Conservation (phyloP, 306 rosid genomes). For the cucumber (Cucumis sativus) region Cucumber_9930_V3 NC_026657.2:170001-170500, state of each 20-base stretch:
- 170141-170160: constrained; percentile 49
- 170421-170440: constrained; percentile 42
- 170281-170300: constrained; percentile 46
- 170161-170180: constrained; percentile 64
- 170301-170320: constrained; percentile 66
- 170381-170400: constrained; percentile 57
- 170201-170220: constrained; percentile 49
- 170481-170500: constrained; percentile 55
- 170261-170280: constrained; percentile 61
- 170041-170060: background rate
- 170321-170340: constrained; percentile 46
- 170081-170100: constrained; percentile 74
- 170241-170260: constrained; percentile 52
- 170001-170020: background rate
- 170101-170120: constrained; percentile 49
- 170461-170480: constrained; percentile 39
- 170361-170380: constrained; percentile 54
- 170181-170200: constrained; percentile 44
- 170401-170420: constrained; percentile 48
- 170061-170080: constrained; percentile 13
- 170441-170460: constrained; percentile 52
- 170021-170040: background rate
- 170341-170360: constrained; percentile 46
- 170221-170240: constrained; percentile 34
- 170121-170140: constrained; percentile 62